Evolutionary conservation across 148 eudicot genomes (phyloP).

Genomic region (Chenopodium quinoa): DNA sequence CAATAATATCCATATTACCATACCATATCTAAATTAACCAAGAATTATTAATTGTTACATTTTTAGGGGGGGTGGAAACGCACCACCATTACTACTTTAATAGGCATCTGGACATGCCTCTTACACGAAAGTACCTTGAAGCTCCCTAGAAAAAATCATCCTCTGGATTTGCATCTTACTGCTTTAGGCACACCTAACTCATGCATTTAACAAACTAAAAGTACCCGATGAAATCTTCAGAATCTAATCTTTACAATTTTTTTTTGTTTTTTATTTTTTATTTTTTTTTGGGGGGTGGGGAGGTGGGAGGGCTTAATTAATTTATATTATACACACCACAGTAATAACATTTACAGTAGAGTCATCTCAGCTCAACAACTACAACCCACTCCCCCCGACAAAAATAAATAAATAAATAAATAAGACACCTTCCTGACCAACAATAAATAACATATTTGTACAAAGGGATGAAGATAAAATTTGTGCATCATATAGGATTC

Average conservation of each 20-base stretch:
- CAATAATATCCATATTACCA: background rate
- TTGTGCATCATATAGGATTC: conserved; percentile 1
- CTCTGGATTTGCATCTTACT: background rate
- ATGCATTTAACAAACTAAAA: background rate
- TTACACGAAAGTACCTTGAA: background rate
- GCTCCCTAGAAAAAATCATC: background rate
- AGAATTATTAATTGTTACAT: background rate
- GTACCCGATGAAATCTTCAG: background rate
- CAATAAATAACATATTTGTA: background rate
- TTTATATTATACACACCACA: background rate
- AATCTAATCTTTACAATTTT: background rate
- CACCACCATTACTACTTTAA: background rate
- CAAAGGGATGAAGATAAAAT: background rate
- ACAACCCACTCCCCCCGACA: background rate
- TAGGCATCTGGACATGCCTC: background rate
- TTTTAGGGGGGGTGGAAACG: background rate
- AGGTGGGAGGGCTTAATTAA: background rate
- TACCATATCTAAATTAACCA: background rate
- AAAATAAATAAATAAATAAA: background rate
- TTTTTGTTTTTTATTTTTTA: too few species aligned
- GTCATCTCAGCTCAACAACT: too few species aligned
- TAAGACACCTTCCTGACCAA: background rate
- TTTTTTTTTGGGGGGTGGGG: too few species aligned
- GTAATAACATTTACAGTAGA: too few species aligned
- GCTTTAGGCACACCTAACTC: background rate